Evolutionary conservation across 228 moss, liverwort and hornwort genomes (phyloP).

Genomic region (Sphagnum fallax): DNA sequence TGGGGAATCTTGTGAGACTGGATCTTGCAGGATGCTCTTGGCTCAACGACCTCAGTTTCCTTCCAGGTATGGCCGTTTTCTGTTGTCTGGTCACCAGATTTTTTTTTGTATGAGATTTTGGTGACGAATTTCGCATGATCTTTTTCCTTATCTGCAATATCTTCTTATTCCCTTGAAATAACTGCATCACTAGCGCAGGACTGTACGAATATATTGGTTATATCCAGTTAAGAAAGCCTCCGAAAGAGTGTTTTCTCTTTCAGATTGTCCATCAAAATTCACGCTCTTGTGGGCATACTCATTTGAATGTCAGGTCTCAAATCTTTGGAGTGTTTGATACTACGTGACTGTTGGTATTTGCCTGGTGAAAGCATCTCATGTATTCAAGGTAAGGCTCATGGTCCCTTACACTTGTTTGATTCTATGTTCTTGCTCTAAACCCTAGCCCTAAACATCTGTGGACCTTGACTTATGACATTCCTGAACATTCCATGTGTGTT

Average conservation of each 20-base stretch:
- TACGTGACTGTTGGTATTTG: slow-evolving; percentile 50
- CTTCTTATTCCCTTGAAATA: no score
- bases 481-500: neutral
- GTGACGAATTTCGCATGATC: no score
- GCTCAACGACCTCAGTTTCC: slow-evolving; percentile 42
- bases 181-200: no score
- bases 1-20: slow-evolving; percentile 33
- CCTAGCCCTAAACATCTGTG: neutral
- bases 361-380: slow-evolving; percentile 18
- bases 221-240: neutral
- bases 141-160: no score
- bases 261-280: neutral
- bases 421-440: neutral
- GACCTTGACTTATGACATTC: neutral
- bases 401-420: neutral
- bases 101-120: neutral
- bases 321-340: slow-evolving; percentile 44
- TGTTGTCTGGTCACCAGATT: neutral
- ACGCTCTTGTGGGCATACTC: neutral
- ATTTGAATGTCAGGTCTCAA: slow-evolving; percentile 20
- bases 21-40: slow-evolving; percentile 53
- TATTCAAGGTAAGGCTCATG: slow-evolving; percentile 27
- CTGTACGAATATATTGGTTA: neutral
- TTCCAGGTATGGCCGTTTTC: slow-evolving; percentile 23
- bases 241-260: neutral